Evolutionary conservation across 1,284 basidiomycete genomes (phyloP), one percentile per base, ranked within the genome.

Genomic region (Cryptococcus maquisensis): DNA sequence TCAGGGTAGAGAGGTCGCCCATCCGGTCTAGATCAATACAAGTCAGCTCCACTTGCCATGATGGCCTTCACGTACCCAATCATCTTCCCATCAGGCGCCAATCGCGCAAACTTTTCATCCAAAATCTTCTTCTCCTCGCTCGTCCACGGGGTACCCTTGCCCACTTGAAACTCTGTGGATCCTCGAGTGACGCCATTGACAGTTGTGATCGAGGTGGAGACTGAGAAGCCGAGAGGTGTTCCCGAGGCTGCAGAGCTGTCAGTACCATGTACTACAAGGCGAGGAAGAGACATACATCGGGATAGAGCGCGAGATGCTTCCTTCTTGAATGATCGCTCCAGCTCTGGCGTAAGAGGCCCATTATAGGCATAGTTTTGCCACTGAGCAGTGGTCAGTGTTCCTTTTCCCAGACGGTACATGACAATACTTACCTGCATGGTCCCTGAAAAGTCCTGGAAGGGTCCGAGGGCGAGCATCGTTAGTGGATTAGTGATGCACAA

Each of bases 331-430:
- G 43, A 40, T 18, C 47, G 36, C 36, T 58, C 52, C n/a, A 54
- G 37, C 26, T 51, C 49, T 26, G 49, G 56, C 10, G 48, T 54
- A 15, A 54, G 38, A 23, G 56, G 49, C 10, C 36, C 52, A n/a
- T 47, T 44, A 9, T 48, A 48, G 3, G 32, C 47, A 35, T 54
- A 58, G 12, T 28, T 58, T 54, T 49, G 56, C 56, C 56, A 58
- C 56, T 58, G 21, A 18, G 4, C 2, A 23, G 4, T 3, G 3
- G 18, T 12, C 20, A 44, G 43, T 26, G 10, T 24, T 9, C 42
- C 42, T 44, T 3, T 21, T 23, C 9, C 23, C 18, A 12, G 15
- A 20, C 15, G 43, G 23, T 24, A 26, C 7, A 16, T 16, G 43
- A 1, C 10, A 10, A 8, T 32, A 24, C 43, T 24, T 44, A 23